Evolutionary conservation across 345 rosid species (phyloP).

Genomic region (Aethionema arabicum): DNA sequence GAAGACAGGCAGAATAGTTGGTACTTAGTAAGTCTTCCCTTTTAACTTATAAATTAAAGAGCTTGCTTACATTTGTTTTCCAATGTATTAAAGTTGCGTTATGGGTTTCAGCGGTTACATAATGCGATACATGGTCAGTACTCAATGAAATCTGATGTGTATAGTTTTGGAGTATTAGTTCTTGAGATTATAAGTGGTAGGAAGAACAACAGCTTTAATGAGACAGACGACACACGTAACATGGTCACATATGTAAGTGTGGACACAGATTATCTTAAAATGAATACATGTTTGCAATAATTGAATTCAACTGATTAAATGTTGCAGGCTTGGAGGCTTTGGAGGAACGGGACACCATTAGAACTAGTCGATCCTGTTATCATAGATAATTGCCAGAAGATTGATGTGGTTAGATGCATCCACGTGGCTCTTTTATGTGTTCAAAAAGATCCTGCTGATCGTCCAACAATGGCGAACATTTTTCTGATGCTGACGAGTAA

Average conservation of each 20-base stretch:
- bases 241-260: constrained; percentile 29
- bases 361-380: constrained; percentile 20
- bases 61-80: too few species aligned
- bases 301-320: neutral
- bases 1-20: constrained; percentile 21
- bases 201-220: constrained; percentile 27
- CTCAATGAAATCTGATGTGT: constrained; percentile 31
- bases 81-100: too few species aligned
- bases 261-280: too few species aligned
- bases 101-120: constrained; percentile 37
- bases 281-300: too few species aligned
- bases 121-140: constrained; percentile 26
- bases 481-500: constrained; percentile 17
- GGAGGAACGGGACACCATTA: constrained; percentile 10
- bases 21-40: constrained; percentile 35
- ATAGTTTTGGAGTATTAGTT: constrained; percentile 28
- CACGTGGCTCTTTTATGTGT: constrained; percentile 20
- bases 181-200: constrained; percentile 27
- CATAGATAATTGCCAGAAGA: constrained; percentile 3
- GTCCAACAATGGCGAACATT: constrained; percentile 25
- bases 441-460: constrained; percentile 25
- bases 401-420: constrained; percentile 11
- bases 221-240: neutral
- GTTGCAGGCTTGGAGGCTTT: constrained; percentile 28
- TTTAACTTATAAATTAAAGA: too few species aligned